phyloP scores from a whole-genome alignment of 2,329 filamentous ascomycete genomes.

The Epicoccum nigrum region DNA sequence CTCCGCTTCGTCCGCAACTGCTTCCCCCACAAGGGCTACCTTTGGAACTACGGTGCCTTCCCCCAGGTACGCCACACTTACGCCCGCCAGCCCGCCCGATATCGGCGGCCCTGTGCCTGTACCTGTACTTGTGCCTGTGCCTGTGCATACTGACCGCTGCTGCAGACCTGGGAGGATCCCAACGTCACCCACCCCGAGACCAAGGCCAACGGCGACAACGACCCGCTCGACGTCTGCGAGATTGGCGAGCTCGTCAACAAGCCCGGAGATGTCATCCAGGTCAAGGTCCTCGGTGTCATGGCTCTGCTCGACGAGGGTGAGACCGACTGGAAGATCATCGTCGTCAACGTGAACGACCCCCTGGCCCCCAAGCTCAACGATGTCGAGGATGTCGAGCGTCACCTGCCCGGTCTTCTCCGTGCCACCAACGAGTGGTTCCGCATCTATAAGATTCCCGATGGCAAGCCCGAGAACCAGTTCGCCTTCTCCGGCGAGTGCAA shows the following conservation, averaged over 20 bases:
- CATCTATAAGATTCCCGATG: conserved; percentile 99
- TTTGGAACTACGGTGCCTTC: conserved; percentile 99
- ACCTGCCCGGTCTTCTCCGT: conserved; percentile 93
- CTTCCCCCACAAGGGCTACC: conserved; percentile 99
- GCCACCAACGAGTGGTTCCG: conserved; percentile 99
- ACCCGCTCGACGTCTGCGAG: conserved; percentile 99
- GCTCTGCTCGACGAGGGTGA: conserved; percentile 98
- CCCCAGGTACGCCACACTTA: conserved; percentile 74
- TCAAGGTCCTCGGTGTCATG: conserved; percentile 99
- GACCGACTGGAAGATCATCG: conserved; percentile 99
- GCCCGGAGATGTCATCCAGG: conserved; percentile 96
- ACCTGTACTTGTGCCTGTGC: too few species aligned
- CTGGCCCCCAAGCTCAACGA: conserved; percentile 96
- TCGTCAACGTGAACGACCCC: conserved; percentile 98
- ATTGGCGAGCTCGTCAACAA: conserved; percentile 98
- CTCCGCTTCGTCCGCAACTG: conserved; percentile 99
- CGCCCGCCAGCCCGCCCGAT: conserved; percentile 30
- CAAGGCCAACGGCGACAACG: conserved; percentile 99
- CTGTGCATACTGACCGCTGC: conserved; percentile 32
- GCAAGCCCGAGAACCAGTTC: conserved; percentile 99
- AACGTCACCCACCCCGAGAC: conserved; percentile 96
- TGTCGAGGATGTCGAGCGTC: conserved; percentile 97
- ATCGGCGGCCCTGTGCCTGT: too few species aligned
- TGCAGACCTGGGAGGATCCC: conserved; percentile 98
- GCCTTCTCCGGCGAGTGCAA: conserved; percentile 99